Base-by-base conservation (phyloP, 345 rosid genomes). In the Aquilaria sinensis region DNA sequence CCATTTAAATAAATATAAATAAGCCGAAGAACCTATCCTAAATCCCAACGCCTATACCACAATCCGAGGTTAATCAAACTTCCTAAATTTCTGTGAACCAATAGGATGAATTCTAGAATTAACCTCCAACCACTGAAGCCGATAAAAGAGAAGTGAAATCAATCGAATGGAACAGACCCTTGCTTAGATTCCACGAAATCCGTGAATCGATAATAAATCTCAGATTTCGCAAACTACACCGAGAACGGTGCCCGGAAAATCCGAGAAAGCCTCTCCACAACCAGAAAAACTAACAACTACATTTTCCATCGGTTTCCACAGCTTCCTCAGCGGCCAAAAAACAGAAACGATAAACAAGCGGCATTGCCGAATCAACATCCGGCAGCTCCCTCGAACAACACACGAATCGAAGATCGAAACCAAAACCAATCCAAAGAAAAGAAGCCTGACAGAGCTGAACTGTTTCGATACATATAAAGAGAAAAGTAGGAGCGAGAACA, bases 251-350 rank as follows among this genome's bases (percentile, higher is more conserved):
- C 72, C 51, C 58, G 56, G 66, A 11, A 9, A 29, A 6, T 15
- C 48, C 31, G 46, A 8, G 37, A 57, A 12, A 50, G 46, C 15
- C 46, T 3, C 3, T 32, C 14, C 51, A 51, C 29, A 10, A 12
- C 45, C 57, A 10, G 49, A 29, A 57, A 65, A 52, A 47, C 14
- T 43, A 2, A 51, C 13, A 60, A 56, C 3, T 23, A n/a, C 23
- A 64, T 52, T 53, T 53, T 54, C 79, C 72, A 64, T 64, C 66
- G 6, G 48, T 53, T 63, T 67, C 69, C 67, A 45, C 41, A 46
- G 32, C 57, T 65, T 62, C 65, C 65, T 57, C 69, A 57, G 64
- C 70, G 62, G 46, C 66, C 83, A 71, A 75, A 70, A 56, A 50
- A 33, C 10, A 13, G 43, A 50, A 53, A 58, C 41, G 12, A 63